Conservation (phyloP, 2,329 filamentous ascomycete genomes). For the Ophiocordyceps camponoti-leonardi region DNA sequence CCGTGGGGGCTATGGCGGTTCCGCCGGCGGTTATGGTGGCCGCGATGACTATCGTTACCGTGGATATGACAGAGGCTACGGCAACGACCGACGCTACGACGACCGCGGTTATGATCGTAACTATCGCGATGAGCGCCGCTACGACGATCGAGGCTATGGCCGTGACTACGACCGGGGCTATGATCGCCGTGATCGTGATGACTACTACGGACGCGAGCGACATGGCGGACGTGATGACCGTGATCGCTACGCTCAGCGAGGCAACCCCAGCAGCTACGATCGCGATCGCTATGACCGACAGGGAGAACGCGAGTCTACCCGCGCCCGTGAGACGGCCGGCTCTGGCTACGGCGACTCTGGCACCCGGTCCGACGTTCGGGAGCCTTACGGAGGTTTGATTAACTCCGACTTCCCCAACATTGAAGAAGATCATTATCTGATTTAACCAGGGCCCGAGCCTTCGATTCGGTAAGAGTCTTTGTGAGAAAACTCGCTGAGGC, state of each 20-base stretch:
- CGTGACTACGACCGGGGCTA: slow-evolving; percentile 41
- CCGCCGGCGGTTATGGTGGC: slow-evolving; percentile 23
- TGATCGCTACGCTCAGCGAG: slow-evolving; percentile 21
- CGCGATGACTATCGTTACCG: slow-evolving; percentile 43
- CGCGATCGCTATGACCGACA: slow-evolving; percentile 30
- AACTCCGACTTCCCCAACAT: slow-evolving; percentile 4
- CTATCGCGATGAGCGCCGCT: slow-evolving; percentile 27
- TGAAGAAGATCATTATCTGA: slow-evolving; percentile 10
- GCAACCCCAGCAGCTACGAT: slow-evolving; percentile 25
- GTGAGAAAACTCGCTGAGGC: slow-evolving; percentile 1
- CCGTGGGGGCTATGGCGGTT: slow-evolving; percentile 39
- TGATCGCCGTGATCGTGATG: slow-evolving; percentile 30
- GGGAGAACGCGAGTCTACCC: slow-evolving; percentile 21
- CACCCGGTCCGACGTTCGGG: slow-evolving; percentile 24
- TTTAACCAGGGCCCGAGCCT: slow-evolving; percentile 13
- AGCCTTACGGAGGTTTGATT: slow-evolving; percentile 24
- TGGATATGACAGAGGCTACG: slow-evolving; percentile 23
- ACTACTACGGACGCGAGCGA: slow-evolving; percentile 19
- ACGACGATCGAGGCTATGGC: slow-evolving; percentile 29
- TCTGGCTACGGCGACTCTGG: slow-evolving; percentile 23
- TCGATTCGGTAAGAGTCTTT: slow-evolving; percentile 7
- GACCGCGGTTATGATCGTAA: slow-evolving; percentile 32
- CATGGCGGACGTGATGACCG: slow-evolving; percentile 27
- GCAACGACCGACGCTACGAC: slow-evolving; percentile 28
- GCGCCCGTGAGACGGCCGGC: slow-evolving; percentile 20